These are phyloP conservation scores for Sporothrix euskadiensis DNA, from an alignment of 2,329 filamentous ascomycete genomes.

Conservation along the genomic window DNA sequence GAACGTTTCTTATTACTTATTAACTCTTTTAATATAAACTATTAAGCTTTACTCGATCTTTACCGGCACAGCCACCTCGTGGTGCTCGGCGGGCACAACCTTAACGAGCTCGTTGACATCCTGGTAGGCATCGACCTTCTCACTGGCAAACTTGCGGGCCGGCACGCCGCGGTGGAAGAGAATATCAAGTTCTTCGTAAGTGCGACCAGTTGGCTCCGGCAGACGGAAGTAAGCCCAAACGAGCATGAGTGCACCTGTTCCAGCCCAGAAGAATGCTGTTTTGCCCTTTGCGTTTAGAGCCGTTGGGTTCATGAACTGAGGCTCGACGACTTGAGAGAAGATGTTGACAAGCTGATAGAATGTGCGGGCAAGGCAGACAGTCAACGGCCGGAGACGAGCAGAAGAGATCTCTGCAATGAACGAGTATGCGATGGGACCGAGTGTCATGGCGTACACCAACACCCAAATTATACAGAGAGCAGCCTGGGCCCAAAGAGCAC, in stretches of 20 bases:
- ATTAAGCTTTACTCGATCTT: neutral
- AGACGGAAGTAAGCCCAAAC: conserved; percentile 55
- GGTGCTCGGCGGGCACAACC: neutral
- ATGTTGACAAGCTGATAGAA: conserved; percentile 38
- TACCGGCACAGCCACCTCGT: neutral
- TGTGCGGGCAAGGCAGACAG: conserved; percentile 38
- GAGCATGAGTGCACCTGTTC: conserved; percentile 48
- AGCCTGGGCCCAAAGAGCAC: conserved; percentile 24
- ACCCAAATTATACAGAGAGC: conserved; percentile 29
- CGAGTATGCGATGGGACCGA: conserved; percentile 42
- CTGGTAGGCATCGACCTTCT: conserved; percentile 1
- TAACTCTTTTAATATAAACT: too few species aligned
- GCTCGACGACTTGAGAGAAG: conserved; percentile 36
- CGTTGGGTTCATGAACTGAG: conserved; percentile 44
- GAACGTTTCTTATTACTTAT: too few species aligned
- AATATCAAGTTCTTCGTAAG: conserved; percentile 57
- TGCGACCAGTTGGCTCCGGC: conserved; percentile 51
- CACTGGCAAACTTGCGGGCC: conserved; percentile 39
- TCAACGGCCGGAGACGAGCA: conserved; percentile 41
- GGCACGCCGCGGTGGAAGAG: conserved; percentile 51
- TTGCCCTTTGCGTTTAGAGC: conserved; percentile 52
- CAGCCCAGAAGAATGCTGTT: conserved; percentile 50
- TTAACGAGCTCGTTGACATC: neutral
- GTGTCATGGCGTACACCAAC: conserved; percentile 40
- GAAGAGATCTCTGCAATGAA: conserved; percentile 41